Evolutionary conservation across 2,329 filamentous ascomycete species (phyloP).

Genomic region (Cordyceps cateniannulata): DNA sequence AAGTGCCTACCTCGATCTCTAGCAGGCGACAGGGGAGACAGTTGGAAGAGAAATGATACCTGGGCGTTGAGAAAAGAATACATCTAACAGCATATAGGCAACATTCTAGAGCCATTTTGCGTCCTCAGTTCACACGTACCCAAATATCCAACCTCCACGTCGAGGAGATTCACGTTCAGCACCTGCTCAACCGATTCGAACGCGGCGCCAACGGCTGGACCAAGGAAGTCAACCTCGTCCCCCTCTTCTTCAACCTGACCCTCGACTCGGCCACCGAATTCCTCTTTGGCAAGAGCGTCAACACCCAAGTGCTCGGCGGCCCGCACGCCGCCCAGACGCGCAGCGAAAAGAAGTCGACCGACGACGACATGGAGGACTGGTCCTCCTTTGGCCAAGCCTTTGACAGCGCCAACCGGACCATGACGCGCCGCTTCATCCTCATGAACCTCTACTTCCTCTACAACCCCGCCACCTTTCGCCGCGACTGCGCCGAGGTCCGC

Average conservation of each 20-base stretch:
- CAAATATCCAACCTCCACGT: conserved; percentile 18
- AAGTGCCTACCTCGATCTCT: too few relatives aligned
- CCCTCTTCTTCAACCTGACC: conserved; percentile 39
- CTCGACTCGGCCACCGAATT: conserved; percentile 43
- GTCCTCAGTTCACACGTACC: conserved; percentile 20
- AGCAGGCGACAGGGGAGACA: too few relatives aligned
- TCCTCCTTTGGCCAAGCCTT: conserved; percentile 1
- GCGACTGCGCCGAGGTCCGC: not conserved
- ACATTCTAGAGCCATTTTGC: conserved; percentile 28
- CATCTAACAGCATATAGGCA: conserved; percentile 18
- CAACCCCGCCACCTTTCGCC: not conserved
- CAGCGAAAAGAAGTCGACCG: not conserved
- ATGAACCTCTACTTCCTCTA: conserved; percentile 3
- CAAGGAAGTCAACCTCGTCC: conserved; percentile 31
- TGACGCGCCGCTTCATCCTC: not conserved
- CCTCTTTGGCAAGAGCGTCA: conserved; percentile 50
- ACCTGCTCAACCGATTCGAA: conserved; percentile 1
- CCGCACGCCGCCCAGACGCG: not conserved
- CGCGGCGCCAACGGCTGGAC: not conserved
- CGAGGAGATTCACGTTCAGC: conserved; percentile 19
- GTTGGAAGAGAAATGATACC: too few relatives aligned
- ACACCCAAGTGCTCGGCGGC: conserved; percentile 26
- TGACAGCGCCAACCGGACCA: conserved; percentile 1
- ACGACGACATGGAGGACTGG: not conserved
- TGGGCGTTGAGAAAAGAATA: conserved; percentile 18